Evolutionary conservation across 768 basidiomycete genomes (phyloP).

Genomic region (Collybiopsis luxurians): DNA sequence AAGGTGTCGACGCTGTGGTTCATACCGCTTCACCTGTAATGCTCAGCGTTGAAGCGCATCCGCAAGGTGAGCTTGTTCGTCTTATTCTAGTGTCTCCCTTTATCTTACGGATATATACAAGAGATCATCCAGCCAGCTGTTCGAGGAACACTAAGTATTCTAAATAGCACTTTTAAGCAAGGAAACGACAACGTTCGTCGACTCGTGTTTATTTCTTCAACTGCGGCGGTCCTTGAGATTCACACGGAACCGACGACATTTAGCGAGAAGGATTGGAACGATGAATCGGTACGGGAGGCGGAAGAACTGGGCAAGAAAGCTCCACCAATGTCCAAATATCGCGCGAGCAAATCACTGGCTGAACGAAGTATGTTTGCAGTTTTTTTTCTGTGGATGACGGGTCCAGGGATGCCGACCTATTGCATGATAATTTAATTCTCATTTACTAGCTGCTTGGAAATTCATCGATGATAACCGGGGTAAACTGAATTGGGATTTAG

Average conservation of each 20-base stretch:
- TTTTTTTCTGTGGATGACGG: too few species aligned
- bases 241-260: slow-evolving; percentile 27
- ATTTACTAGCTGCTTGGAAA: slow-evolving; percentile 42
- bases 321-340: slow-evolving; percentile 41
- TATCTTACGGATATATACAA: neutral
- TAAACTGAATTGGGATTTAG: slow-evolving; percentile 48
- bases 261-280: slow-evolving; percentile 62
- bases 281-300: slow-evolving; percentile 39
- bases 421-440: neutral
- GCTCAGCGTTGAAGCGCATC: slow-evolving; percentile 27
- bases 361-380: slow-evolving; percentile 49
- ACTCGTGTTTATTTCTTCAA: slow-evolving; percentile 67
- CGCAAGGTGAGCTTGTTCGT: slow-evolving; percentile 22
- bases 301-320: slow-evolving; percentile 49
- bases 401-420: too few species aligned
- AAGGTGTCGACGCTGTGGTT: slow-evolving; percentile 54
- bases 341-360: slow-evolving; percentile 62
- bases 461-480: slow-evolving; percentile 41
- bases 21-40: slow-evolving; percentile 56
- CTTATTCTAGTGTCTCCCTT: neutral
- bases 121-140: slow-evolving; percentile 22
- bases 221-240: slow-evolving; percentile 41
- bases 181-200: slow-evolving; percentile 39
- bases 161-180: slow-evolving; percentile 33
- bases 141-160: slow-evolving; percentile 32